Conservation (phyloP, 176 grass and related monocot genomes). For the Eleusine coracana region DNA sequence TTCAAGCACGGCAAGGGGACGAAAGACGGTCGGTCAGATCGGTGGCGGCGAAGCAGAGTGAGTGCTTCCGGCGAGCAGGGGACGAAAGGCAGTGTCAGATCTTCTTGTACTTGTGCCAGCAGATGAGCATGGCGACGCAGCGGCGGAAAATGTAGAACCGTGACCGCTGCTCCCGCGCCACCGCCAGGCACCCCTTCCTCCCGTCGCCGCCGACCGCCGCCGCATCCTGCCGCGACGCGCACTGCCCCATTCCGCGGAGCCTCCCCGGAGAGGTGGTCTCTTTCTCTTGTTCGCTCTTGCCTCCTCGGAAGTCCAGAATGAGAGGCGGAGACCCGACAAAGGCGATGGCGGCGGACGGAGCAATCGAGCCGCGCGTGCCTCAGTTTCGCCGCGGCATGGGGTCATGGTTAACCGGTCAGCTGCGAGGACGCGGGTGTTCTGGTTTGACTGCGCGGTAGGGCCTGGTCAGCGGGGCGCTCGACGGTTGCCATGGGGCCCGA, state of each 20-base stretch:
- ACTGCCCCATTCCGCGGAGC: background rate
- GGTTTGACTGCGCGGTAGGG: background rate
- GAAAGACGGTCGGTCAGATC: background rate
- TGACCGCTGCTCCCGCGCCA: slow-evolving; percentile 55
- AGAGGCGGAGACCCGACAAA: background rate
- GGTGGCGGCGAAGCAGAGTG: background rate
- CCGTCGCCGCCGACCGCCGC: background rate
- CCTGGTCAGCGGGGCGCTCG: background rate
- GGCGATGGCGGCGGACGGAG: background rate
- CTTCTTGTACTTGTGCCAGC: slow-evolving; percentile 60
- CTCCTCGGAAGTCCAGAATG: too few species aligned
- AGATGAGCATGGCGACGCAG: slow-evolving; percentile 54
- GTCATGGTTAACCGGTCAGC: background rate
- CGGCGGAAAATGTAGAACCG: slow-evolving; percentile 59
- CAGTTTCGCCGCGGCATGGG: slow-evolving; percentile 5
- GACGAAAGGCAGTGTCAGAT: background rate
- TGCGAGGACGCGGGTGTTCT: too few species aligned
- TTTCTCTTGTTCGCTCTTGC: background rate
- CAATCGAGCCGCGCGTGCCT: background rate
- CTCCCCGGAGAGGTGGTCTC: background rate
- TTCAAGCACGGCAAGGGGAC: background rate
- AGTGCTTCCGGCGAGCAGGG: background rate
- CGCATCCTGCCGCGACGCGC: background rate
- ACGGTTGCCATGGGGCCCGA: background rate
- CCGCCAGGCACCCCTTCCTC: slow-evolving; percentile 41